Base-by-base conservation (phyloP, 2,329 filamentous ascomycete genomes). In the Venturia effusa region DNA sequence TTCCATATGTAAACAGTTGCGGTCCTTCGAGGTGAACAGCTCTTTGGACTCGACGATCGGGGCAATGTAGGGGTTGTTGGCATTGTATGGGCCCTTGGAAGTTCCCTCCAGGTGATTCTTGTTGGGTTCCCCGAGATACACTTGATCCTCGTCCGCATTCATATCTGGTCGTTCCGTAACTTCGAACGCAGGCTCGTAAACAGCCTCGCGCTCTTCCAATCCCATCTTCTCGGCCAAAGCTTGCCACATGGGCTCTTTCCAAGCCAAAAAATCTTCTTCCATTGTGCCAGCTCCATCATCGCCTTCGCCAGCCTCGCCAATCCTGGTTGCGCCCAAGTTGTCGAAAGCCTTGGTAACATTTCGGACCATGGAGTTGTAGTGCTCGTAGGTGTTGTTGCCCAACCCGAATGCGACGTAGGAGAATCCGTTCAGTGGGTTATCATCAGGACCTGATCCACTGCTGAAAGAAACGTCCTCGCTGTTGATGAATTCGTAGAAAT, bases 191-290 rank as follows among this genome's bases (percentile, higher is more conserved):
- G 94, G 91, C 75, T 99, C 95, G 75, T 97, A 99, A 66, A 96
- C 87, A 66, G 92, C 90, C 74, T 99, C 95, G 66, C 94, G 92
- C 78, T 99, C 94, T 77, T 97, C 89, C 64, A 99, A 80, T 63
- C 85, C 85, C 88, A 99, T 90, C 73, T 90, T 86, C 68, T 90
- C 84, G 30, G 88, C 82, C 62, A 99, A 81, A 66, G 89, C 89
- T 70, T 84, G 81, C 94, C 95, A 99, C 94, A 99, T 99, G 67
- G 92, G 92, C 72, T 99, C 94, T 80, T 99, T 99, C 94, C 94
- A 99, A 68, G 93, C 90, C 71, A 99, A 79, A 76, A 97, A 99
- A 72, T 99, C 95, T 79, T 99, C 95, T 79, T 99, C 94, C 95
- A 99, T 99, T 64, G 94, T 99, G 66, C 95, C 94, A 68, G 94